Evolutionary conservation across 2,329 filamentous ascomycete species (phyloP).

Genomic region (Gnomoniopsis smithogilvyi): DNA sequence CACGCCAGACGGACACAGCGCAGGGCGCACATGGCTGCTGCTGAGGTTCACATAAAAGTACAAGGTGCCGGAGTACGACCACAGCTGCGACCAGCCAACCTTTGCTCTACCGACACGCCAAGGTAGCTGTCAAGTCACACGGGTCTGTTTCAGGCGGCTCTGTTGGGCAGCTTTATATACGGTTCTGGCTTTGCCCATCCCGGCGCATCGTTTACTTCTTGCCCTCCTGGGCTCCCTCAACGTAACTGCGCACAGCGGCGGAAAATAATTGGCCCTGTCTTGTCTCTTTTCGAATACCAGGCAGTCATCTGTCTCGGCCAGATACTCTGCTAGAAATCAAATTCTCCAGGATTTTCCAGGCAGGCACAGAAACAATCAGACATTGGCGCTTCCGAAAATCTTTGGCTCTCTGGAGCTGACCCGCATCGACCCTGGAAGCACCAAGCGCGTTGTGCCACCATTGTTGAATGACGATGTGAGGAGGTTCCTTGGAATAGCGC

Average conservation of each 20-base stretch:
- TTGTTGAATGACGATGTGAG: constrained; percentile 8
- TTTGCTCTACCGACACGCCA: constrained; percentile 13
- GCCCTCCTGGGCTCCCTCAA: constrained; percentile 15
- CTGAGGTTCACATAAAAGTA: neutral
- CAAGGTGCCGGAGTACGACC: constrained; percentile 14
- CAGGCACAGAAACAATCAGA: neutral
- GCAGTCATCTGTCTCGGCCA: constrained; percentile 14
- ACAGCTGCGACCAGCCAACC: constrained; percentile 16
- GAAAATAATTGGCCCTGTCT: constrained; percentile 22
- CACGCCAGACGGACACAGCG: neutral
- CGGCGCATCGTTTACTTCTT: constrained; percentile 14
- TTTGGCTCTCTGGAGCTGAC: neutral
- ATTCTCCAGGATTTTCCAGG: neutral
- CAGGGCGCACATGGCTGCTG: constrained; percentile 4
- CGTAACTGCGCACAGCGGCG: constrained; percentile 22
- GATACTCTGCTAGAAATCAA: constrained; percentile 1
- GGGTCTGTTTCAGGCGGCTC: constrained; percentile 19
- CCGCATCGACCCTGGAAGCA: constrained; percentile 1
- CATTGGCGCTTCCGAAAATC: neutral
- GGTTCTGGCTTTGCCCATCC: constrained; percentile 13
- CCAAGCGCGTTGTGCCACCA: neutral
- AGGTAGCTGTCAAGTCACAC: constrained; percentile 18
- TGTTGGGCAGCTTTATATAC: constrained; percentile 18
- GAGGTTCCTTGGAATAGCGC: neutral
- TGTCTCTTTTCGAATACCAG: constrained; percentile 7